phyloP scores from a whole-genome alignment of 768 basidiomycete species.

The Xerocomellus intermedius region DNA sequence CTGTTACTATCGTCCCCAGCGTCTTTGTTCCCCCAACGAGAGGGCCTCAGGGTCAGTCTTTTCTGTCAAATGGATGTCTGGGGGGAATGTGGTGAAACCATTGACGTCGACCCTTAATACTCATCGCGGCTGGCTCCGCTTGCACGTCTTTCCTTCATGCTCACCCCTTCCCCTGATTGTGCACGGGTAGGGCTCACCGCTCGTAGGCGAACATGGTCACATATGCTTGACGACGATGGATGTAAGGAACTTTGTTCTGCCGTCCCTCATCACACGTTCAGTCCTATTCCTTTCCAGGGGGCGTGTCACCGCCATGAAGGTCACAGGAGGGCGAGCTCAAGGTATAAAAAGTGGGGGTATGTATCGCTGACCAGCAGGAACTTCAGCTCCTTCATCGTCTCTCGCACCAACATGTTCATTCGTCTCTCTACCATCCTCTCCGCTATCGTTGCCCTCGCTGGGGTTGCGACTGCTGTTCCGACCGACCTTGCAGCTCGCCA shows the following conservation, averaged over 20 bases:
- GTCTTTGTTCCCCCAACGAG: background rate
- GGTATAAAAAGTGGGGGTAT: background rate
- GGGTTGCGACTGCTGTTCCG: background rate
- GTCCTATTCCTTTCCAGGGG: background rate
- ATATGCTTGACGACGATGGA: background rate
- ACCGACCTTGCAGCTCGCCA: background rate
- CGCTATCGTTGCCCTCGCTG: background rate
- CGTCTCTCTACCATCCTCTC: background rate
- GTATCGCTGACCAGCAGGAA: background rate
- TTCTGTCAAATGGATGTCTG: background rate
- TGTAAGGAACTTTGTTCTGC: background rate
- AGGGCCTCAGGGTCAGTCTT: no score
- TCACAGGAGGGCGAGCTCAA: background rate
- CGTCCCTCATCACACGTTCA: background rate
- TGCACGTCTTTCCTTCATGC: background rate
- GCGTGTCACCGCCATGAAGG: background rate
- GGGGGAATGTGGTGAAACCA: background rate
- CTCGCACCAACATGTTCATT: background rate
- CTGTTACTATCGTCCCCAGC: background rate
- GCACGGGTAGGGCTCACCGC: background rate
- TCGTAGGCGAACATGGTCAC: background rate
- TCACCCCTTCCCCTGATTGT: background rate
- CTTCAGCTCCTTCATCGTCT: background rate
- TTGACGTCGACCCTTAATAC: background rate
- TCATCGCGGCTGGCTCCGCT: background rate